Percentiles rank a stretch among this genome's conserved stretches.
Conservation (phyloP, 106 monocot species). For the Acanthochlamys bracteata region DNA sequence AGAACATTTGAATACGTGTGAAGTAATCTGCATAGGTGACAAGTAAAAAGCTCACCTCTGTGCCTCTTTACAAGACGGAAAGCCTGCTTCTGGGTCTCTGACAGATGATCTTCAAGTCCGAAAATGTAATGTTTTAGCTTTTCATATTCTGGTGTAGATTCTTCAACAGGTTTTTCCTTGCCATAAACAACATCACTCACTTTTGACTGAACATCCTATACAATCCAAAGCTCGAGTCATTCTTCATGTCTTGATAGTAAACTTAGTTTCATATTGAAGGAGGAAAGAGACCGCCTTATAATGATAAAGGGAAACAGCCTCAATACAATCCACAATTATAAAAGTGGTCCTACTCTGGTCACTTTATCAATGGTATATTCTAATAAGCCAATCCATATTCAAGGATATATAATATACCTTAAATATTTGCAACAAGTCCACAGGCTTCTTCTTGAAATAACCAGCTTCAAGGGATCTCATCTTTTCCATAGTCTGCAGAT, state of each 20-base stretch:
- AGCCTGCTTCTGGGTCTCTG: constrained; percentile 97
- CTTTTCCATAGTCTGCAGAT: constrained; percentile 86
- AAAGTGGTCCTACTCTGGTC: too few relatives aligned
- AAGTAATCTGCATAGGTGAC: too few relatives aligned
- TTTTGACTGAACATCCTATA: constrained; percentile 90
- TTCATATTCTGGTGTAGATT: constrained; percentile 89
- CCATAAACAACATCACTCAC: constrained; percentile 98
- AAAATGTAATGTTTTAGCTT: constrained; percentile 85
- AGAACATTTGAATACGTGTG: too few relatives aligned
- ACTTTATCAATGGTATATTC: too few relatives aligned
- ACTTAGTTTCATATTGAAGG: too few relatives aligned
- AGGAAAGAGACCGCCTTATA: too few relatives aligned
- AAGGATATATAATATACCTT: constrained; percentile 47
- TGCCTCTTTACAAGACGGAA: constrained; percentile 92
- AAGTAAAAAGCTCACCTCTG: constrained; percentile 36
- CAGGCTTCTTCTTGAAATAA: constrained; percentile 84
- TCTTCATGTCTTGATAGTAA: not conserved
- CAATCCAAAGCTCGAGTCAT: constrained; percentile 9
- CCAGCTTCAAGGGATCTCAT: constrained; percentile 64
- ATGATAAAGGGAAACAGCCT: too few relatives aligned
- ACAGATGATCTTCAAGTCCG: constrained; percentile 83
- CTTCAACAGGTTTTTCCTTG: constrained; percentile 97
- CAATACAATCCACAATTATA: too few relatives aligned
- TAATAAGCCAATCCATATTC: too few relatives aligned
- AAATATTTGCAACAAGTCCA: constrained; percentile 83